A percentile compares a stretch with the other conserved stretches of the same genome.
Conservation (phyloP, 2,329 filamentous ascomycete species). For the Rugonectria rugulosa region DNA sequence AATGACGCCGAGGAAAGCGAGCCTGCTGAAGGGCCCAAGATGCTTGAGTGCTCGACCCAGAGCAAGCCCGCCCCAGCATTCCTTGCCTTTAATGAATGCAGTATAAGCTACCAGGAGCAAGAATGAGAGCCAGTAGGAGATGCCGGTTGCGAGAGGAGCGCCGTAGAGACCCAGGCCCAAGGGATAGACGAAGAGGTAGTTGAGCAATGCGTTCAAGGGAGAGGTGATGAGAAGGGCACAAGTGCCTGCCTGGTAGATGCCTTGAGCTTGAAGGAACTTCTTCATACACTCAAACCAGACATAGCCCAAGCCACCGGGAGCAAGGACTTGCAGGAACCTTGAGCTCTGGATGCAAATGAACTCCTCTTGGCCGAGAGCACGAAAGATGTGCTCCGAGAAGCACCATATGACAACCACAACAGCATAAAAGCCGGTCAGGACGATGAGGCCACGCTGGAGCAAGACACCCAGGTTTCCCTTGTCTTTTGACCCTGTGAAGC, state of each 20-base stretch:
- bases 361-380: constrained; percentile 77
- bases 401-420: constrained; percentile 78
- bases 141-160: constrained; percentile 81
- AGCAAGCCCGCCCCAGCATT: constrained; percentile 81
- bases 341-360: constrained; percentile 78
- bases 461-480: constrained; percentile 81
- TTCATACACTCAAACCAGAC: constrained; percentile 89
- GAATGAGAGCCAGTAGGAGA: constrained; percentile 88
- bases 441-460: constrained; percentile 77
- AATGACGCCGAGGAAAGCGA: constrained; percentile 78
- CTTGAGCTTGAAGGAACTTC: constrained; percentile 88
- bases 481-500: constrained; percentile 82
- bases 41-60: constrained; percentile 70
- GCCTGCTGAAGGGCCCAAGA: constrained; percentile 72
- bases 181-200: constrained; percentile 80
- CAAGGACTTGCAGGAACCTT: constrained; percentile 74
- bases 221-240: constrained; percentile 86
- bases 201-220: constrained; percentile 80
- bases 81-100: constrained; percentile 71
- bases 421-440: constrained; percentile 76
- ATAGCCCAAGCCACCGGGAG: constrained; percentile 84
- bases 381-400: constrained; percentile 77
- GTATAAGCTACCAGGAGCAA: constrained; percentile 77
- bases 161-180: constrained; percentile 77
- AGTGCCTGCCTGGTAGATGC: constrained; percentile 82